These are phyloP conservation scores for Fusarium humuli DNA, from an alignment of 2,329 filamentous ascomycete species.

Conservation along the genomic window DNA sequence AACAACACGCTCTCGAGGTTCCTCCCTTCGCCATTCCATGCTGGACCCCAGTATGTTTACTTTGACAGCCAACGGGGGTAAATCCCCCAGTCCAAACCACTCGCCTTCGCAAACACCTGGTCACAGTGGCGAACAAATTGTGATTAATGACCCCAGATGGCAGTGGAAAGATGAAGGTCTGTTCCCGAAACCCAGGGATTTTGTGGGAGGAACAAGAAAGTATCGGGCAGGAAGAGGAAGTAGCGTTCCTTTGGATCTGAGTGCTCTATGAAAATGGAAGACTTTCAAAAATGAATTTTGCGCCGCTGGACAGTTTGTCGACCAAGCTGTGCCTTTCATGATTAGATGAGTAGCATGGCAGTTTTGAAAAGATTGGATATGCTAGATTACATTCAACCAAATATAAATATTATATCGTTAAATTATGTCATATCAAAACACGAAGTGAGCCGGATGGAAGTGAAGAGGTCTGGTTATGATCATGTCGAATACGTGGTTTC, in stretches of 20 bases:
- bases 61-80: constrained; percentile 71
- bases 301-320: constrained; percentile 6
- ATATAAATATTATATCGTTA: background rate
- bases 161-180: constrained; percentile 85
- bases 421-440: background rate
- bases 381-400: constrained; percentile 11
- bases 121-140: constrained; percentile 55
- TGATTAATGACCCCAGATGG: constrained; percentile 84
- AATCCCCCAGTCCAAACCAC: constrained; percentile 59
- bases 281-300: constrained; percentile 23
- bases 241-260: constrained; percentile 90
- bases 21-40: constrained; percentile 69
- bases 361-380: constrained; percentile 31
- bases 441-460: background rate
- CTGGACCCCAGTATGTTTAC: constrained; percentile 83
- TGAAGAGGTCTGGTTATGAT: background rate
- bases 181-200: constrained; percentile 87
- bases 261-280: constrained; percentile 57
- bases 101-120: constrained; percentile 48
- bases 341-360: constrained; percentile 38
- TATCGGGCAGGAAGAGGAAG: constrained; percentile 94
- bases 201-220: constrained; percentile 76
- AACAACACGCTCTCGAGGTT: constrained; percentile 55
- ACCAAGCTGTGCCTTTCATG: constrained; percentile 11
- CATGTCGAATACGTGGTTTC: constrained; percentile 7